Evolutionary conservation across 2,329 filamentous ascomycete species (phyloP).

Genomic region (Penicillium janthinellum): DNA sequence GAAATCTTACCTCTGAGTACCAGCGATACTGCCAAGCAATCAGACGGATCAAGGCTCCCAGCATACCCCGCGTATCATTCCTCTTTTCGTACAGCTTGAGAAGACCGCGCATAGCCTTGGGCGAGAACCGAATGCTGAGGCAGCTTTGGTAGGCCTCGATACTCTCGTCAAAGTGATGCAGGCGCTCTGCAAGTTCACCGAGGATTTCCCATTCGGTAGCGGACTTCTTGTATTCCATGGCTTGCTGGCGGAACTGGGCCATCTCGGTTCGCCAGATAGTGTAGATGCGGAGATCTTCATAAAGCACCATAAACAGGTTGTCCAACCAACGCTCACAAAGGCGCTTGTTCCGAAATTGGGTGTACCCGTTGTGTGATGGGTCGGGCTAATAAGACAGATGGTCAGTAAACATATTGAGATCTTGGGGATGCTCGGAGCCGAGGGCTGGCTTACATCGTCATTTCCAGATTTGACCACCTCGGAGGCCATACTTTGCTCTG

Average conservation of each 20-base stretch:
- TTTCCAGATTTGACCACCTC: constrained; percentile 74
- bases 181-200: constrained; percentile 84
- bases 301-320: constrained; percentile 98
- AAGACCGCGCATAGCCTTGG: constrained; percentile 86
- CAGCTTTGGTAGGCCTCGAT: constrained; percentile 92
- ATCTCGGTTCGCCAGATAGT: constrained; percentile 99
- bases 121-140: constrained; percentile 83
- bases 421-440: background rate
- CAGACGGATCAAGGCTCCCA: constrained; percentile 83
- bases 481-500: constrained; percentile 74
- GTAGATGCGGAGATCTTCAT: constrained; percentile 96
- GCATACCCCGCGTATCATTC: constrained; percentile 76
- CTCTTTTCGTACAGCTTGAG: constrained; percentile 75
- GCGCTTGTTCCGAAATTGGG: constrained; percentile 94
- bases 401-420: constrained; percentile 11
- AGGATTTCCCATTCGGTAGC: constrained; percentile 98
- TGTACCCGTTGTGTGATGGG: constrained; percentile 71
- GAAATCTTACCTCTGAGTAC: constrained; percentile 79
- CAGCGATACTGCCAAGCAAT: constrained; percentile 98
- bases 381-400: constrained; percentile 52
- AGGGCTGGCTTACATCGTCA: constrained; percentile 61
- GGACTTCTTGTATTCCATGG: constrained; percentile 94
- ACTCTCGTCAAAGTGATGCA: constrained; percentile 89
- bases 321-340: constrained; percentile 97
- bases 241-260: constrained; percentile 90